Base-by-base conservation (phyloP, 163 green algal species). In the Dunaliella salina region DNA sequence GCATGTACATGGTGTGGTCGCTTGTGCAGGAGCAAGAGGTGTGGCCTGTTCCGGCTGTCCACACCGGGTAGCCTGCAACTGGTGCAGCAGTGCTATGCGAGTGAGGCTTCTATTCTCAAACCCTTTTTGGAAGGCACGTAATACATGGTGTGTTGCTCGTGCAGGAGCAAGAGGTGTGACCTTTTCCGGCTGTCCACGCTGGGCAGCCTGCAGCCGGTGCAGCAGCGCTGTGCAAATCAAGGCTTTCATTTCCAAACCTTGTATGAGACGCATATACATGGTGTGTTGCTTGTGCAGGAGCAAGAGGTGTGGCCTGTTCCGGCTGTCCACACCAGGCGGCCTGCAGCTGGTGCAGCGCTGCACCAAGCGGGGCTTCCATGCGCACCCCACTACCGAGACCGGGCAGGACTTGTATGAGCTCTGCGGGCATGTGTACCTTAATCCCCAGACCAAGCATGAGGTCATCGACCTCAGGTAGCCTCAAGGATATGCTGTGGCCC, bases 191-290 rank as follows among this genome's bases (percentile, higher is more conserved):
- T n/a, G n/a, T n/a, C n/a, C n/a, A n/a, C n/a, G n/a, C n/a, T n/a
- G n/a, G n/a, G n/a, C n/a, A n/a, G n/a, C n/a, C n/a, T n/a, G n/a
- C n/a, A n/a, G n/a, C n/a, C n/a, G n/a, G n/a, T n/a, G n/a, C n/a
- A n/a, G n/a, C n/a, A n/a, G n/a, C n/a, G n/a, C n/a, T n/a, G n/a
- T n/a, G n/a, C n/a, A n/a, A n/a, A n/a, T 91, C 91, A 95, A 0
- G 97, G 97, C 33, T 99, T 99, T 90, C 97, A 99, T 89, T 79
- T 92, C n/a, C n/a, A n/a, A n/a, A n/a, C n/a, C n/a, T n/a, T n/a
- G n/a, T n/a, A n/a, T n/a, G n/a, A n/a, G n/a, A n/a, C n/a, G n/a
- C n/a, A n/a, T n/a, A n/a, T n/a, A n/a, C n/a, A n/a, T n/a, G n/a
- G n/a, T n/a, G 40, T 50, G 40, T 15, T 29, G 63, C 63, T 3